A percentile compares a stretch with the other conserved stretches of the same genome.
These are phyloP conservation scores for Celoporthe dispersa DNA, from an alignment of 2,329 filamentous ascomycete genomes.

Conservation along the genomic window DNA sequence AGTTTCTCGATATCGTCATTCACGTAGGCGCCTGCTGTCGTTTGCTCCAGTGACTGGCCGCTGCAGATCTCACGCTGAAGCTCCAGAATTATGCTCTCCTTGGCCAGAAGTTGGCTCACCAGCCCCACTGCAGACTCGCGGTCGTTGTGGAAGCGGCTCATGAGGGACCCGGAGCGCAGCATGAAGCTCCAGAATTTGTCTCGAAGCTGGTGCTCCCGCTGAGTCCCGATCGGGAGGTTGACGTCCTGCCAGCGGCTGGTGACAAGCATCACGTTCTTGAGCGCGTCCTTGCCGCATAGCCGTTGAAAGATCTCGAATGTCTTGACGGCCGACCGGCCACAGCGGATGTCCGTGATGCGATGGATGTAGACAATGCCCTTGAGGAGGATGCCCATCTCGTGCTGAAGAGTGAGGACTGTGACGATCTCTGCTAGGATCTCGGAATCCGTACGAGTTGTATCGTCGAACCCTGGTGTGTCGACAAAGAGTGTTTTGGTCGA, in stretches of 20 bases:
- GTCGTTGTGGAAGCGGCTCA: neutral
- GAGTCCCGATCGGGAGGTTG: neutral
- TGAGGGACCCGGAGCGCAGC: neutral
- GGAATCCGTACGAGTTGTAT: too few relatives aligned
- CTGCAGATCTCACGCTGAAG: too few relatives aligned
- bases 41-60: too few relatives aligned
- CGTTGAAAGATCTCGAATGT: neutral
- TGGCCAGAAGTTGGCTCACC: neutral
- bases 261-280: constrained; percentile 1
- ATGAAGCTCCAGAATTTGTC: neutral
- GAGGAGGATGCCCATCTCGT: too few relatives aligned
- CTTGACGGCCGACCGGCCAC: neutral
- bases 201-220: neutral
- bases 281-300: constrained; percentile 3
- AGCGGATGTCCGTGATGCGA: neutral
- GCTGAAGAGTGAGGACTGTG: too few relatives aligned
- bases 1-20: too few relatives aligned
- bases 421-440: too few relatives aligned
- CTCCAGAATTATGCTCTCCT: neutral
- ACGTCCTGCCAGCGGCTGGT: neutral
- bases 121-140: neutral
- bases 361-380: too few relatives aligned
- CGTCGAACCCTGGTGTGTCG: too few relatives aligned
- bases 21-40: too few relatives aligned
- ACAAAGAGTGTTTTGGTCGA: too few relatives aligned